Conservation (phyloP, 2,329 filamentous ascomycete genomes). For the Venturia aucupariae region DNA sequence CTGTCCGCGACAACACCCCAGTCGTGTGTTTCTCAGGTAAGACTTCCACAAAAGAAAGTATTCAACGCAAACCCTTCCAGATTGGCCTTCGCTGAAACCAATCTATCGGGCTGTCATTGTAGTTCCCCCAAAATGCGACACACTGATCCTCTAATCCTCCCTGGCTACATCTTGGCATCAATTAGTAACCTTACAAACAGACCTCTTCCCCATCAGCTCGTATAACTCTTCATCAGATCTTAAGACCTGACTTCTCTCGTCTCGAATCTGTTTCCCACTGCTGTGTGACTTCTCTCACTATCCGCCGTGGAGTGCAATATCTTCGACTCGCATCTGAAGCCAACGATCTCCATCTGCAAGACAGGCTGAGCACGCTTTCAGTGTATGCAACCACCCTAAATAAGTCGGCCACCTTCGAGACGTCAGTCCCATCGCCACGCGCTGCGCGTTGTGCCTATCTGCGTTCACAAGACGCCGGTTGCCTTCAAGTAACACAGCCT, state of each 20-base stretch:
- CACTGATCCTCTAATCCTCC: not conserved
- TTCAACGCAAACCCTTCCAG: conserved; percentile 5
- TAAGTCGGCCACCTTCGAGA: not conserved
- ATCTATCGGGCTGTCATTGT: conserved; percentile 1
- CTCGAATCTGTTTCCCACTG: not conserved
- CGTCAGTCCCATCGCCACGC: not conserved
- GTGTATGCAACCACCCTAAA: not conserved
- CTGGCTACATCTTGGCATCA: not conserved
- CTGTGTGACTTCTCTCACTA: not conserved
- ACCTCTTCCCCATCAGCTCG: not conserved
- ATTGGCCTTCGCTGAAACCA: conserved; percentile 5
- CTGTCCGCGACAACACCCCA: conserved; percentile 5
- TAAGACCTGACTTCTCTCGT: not conserved
- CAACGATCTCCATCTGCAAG: not conserved
- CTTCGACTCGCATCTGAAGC: not conserved
- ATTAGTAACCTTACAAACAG: conserved; percentile 4
- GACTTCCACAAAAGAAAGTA: conserved; percentile 6
- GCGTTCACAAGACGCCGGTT: not conserved
- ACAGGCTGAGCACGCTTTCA: conserved; percentile 1
- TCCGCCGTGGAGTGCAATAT: not conserved
- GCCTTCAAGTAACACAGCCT: conserved; percentile 7
- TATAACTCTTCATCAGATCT: not conserved
- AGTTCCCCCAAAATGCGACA: conserved; percentile 7
- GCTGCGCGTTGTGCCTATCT: not conserved
- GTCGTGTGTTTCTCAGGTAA: conserved; percentile 3